Base-by-base conservation (phyloP, 2,329 filamentous ascomycete species). In the Sclerotinia glacialis region DNA sequence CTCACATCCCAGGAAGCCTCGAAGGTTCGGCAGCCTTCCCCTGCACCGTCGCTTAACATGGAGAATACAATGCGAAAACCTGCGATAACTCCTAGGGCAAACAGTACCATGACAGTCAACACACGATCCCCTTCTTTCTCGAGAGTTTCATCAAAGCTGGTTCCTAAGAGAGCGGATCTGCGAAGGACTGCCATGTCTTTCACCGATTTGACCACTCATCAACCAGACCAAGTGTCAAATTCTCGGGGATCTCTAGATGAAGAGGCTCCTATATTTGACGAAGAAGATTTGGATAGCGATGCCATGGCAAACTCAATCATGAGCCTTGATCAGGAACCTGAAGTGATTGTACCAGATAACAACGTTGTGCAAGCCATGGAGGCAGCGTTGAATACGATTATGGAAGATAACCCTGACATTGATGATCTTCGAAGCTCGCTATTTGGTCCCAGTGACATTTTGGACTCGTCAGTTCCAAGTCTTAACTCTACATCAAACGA, bases 321-420 rank as follows among this genome's bases (percentile, higher is more conserved):
- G 62, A 97, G 93, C 71, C 80, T 96, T 11, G 91, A 93, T 28
- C 88, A 89, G 56, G 90, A 92, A 52, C 81, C 80, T n/a, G 82
- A 83, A 56, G 79, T 80, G 12, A 78, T 82, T 28, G 81, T 81
- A 0, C 89, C 90, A 7, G 90, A 97, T 73, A 90, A 85, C 0
- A 85, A 89, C 68, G 89, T 97, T 37, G 93, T 99, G 7, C 87
- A 96, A 78, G 94, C 92, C 4, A 94, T 99, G 85, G 93, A 98
- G 76, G 87, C 91, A 71, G 95, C 93, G 21, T 82, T 99, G 59
- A 96, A 90, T 71, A 91, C 93, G 70, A 99, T 99, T 69, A 90
- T 99, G 82, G 92, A 92, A 71, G 88, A 93, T 71, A 86, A 90
- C 58, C 87, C 90, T 60, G 86, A 85, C 26, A 83, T 85, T 1